A percentile compares a stretch with the other conserved stretches of the same genome.
Conservation (phyloP, 2,329 filamentous ascomycete genomes). For the Verticillium dahliae region DNA sequence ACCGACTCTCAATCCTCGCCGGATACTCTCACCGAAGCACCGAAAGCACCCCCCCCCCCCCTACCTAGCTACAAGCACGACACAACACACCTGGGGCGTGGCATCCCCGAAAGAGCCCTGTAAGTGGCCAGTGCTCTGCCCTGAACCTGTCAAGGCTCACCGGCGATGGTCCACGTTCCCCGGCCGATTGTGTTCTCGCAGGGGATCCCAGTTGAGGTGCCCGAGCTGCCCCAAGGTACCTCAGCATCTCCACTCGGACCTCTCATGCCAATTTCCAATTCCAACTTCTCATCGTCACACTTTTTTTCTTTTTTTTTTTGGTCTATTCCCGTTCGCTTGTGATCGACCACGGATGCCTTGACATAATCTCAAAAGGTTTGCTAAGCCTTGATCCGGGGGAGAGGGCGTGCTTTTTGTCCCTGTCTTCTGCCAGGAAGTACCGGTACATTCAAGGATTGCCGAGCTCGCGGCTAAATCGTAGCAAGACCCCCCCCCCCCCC, state of each 20-base stretch:
- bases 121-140: neutral
- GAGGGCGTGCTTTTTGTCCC: too few relatives aligned
- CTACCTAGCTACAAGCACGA: neutral
- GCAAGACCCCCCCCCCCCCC: too few relatives aligned
- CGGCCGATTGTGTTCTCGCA: neutral
- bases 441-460: neutral
- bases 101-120: neutral
- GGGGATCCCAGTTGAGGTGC: neutral
- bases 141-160: neutral
- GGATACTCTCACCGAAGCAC: neutral
- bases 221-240: neutral
- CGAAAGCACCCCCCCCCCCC: neutral
- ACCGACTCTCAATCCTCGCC: neutral
- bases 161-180: slow-evolving; percentile 1
- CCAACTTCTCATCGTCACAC: neutral
- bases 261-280: neutral
- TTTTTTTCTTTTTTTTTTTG: neutral
- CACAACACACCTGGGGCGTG: neutral
- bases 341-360: neutral
- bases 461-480: too few relatives aligned
- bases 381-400: neutral
- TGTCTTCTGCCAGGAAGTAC: neutral
- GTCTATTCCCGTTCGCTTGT: neutral
- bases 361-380: neutral
- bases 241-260: neutral